Evolutionary conservation across 192 early-diverging fungal species (phyloP).

Genomic region (Entomortierella chlamydospora): DNA sequence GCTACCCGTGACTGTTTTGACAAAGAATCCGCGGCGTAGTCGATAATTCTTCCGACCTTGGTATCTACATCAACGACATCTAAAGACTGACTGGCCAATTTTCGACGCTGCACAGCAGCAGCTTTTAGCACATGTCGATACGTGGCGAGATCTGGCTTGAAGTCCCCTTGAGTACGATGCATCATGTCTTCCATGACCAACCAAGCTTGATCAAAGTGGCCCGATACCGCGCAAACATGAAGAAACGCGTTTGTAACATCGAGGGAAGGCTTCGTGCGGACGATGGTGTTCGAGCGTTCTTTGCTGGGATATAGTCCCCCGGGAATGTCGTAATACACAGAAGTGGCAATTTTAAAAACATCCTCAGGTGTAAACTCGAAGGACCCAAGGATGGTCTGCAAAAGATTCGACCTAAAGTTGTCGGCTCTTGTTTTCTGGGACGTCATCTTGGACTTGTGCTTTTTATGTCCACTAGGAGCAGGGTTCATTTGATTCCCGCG

Average conservation of each 20-base stretch:
- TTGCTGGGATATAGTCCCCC: neutral
- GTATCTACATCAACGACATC: slow-evolving; percentile 2
- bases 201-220: slow-evolving; percentile 32
- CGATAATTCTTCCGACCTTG: slow-evolving; percentile 13
- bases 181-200: slow-evolving; percentile 27
- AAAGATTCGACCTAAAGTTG: slow-evolving; percentile 16
- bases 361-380: slow-evolving; percentile 31
- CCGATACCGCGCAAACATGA: slow-evolving; percentile 35
- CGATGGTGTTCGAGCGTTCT: neutral
- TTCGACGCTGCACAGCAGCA: slow-evolving; percentile 6
- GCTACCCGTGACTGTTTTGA: slow-evolving; percentile 21
- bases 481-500: neutral
- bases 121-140: slow-evolving; percentile 28
- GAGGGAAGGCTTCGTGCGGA: slow-evolving; percentile 5
- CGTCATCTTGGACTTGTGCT: neutral
- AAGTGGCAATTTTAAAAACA: slow-evolving; percentile 30
- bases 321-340: slow-evolving; percentile 20
- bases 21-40: slow-evolving; percentile 16
- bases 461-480: neutral
- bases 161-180: slow-evolving; percentile 21
- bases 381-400: slow-evolving; percentile 32
- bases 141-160: slow-evolving; percentile 45
- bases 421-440: neutral
- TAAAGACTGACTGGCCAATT: neutral
- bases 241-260: slow-evolving; percentile 40